Base-by-base conservation (phyloP, 306 rosid genomes). In the Quercus gilva region DNA sequence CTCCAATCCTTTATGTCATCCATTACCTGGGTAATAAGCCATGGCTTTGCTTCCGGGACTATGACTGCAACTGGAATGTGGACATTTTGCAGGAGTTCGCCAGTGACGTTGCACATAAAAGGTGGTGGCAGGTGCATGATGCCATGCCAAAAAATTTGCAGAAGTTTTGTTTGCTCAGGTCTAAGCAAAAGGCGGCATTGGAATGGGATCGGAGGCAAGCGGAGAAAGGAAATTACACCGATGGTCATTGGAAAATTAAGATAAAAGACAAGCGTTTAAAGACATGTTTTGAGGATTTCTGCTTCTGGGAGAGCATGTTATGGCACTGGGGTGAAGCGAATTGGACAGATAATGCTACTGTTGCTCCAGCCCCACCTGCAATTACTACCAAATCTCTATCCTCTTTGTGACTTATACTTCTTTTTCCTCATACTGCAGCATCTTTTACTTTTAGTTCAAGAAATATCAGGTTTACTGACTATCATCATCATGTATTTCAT, bases 181-280 rank as follows among this genome's bases (percentile, higher is more conserved):
- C 97, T 4, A 90, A 94, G 86, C 98, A 94, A 78, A 94, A 94
- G 84, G 97, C 95, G 0, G 86, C 91, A 9, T 67, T 94, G 60
- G 98, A 94, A 85, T 91, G 97, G 98, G 98, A 91, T 84, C 87
- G 97, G 26, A 84, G 91, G 85, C 94, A 86, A 81, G 98, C 97
- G 1, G 79, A 91, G 89, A 90, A 86, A 78, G 97, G 73, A 55
- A 94, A 94, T 84, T 91, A 81, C 81, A 87, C 86, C 2, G 88
- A 94, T 68, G 95, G 95, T 68, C 97, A 91, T 83, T 94, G 98
- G 97, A 90, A 85, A 85, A 91, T 91, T 55, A 82, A 86, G 88
- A 90, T 91, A 9, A 83, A 86, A 84, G 97, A 93, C 79, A 23
- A 73, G 61, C 88, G 98, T 69, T 76, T 93, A 78, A 73, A 87